Evolutionary conservation across 495 filamentous ascomycete species (phyloP).

Genomic region (Penicillium bialowiezense): DNA sequence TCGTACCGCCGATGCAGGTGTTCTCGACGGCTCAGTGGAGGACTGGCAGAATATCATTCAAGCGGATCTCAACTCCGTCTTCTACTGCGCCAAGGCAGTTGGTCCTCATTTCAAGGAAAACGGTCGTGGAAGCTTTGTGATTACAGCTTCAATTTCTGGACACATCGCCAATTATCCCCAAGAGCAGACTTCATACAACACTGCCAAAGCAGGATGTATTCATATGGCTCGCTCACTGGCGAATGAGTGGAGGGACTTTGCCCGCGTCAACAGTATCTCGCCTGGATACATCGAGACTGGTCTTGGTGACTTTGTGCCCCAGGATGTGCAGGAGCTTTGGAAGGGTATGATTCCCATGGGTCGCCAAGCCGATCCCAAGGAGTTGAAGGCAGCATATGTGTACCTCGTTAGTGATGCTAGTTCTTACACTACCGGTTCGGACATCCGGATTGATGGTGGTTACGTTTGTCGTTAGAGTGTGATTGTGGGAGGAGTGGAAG

Average conservation of each 20-base stretch:
- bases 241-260: slow-evolving; percentile 67
- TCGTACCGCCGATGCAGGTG: slow-evolving; percentile 49
- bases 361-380: slow-evolving; percentile 62
- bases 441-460: slow-evolving; percentile 54
- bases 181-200: slow-evolving; percentile 69
- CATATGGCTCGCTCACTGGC: slow-evolving; percentile 52
- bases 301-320: slow-evolving; percentile 60
- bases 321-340: slow-evolving; percentile 63
- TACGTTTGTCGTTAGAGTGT: slow-evolving; percentile 13
- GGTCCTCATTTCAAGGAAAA: slow-evolving; percentile 53
- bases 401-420: slow-evolving; percentile 64
- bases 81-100: slow-evolving; percentile 57
- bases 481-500: slow-evolving; percentile 44
- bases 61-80: slow-evolving; percentile 52
- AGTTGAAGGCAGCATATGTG: slow-evolving; percentile 67
- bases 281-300: slow-evolving; percentile 70
- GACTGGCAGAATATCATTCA: slow-evolving; percentile 59
- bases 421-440: slow-evolving; percentile 74
- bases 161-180: slow-evolving; percentile 67
- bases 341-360: slow-evolving; percentile 63
- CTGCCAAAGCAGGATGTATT: slow-evolving; percentile 56
- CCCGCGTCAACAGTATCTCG: slow-evolving; percentile 60
- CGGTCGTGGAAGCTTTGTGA: slow-evolving; percentile 51
- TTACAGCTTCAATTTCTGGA: slow-evolving; percentile 59
- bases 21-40: slow-evolving; percentile 54